Evolutionary conservation across 306 rosid species (phyloP).

Genomic region (Spatholobus suberectus): DNA sequence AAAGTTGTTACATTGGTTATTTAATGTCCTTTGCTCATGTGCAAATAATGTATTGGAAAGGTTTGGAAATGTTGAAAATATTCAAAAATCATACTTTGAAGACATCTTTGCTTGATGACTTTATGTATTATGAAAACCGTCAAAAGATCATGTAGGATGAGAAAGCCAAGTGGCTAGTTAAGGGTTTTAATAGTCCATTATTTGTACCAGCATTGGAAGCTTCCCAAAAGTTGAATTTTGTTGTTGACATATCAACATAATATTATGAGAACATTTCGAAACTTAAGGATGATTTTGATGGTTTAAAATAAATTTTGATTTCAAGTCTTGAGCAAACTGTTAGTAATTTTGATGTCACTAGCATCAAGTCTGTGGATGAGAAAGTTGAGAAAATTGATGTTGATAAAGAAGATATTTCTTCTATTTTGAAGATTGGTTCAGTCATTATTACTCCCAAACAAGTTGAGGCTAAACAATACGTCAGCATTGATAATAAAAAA

Average conservation of each 20-base stretch:
- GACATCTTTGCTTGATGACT: constrained; percentile 92
- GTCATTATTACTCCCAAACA: constrained; percentile 60
- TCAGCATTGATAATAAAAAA: constrained; percentile 41
- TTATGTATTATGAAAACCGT: constrained; percentile 87
- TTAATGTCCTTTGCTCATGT: constrained; percentile 34
- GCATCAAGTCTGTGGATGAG: constrained; percentile 39
- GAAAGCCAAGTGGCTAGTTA: constrained; percentile 67
- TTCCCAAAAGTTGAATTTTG: constrained; percentile 61
- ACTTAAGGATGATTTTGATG: constrained; percentile 44
- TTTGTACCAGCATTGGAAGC: constrained; percentile 56
- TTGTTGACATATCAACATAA: constrained; percentile 51
- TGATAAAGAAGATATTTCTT: constrained; percentile 50
- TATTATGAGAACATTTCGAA: constrained; percentile 47
- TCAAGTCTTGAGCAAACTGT: constrained; percentile 49
- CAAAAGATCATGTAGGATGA: constrained; percentile 90
- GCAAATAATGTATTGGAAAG: constrained; percentile 79
- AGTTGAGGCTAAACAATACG: constrained; percentile 45
- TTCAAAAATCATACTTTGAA: constrained; percentile 76
- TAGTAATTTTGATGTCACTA: constrained; percentile 34
- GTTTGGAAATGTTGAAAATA: constrained; percentile 83
- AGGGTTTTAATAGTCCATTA: constrained; percentile 58
- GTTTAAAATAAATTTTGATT: constrained; percentile 35
- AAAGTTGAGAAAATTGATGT: constrained; percentile 36
- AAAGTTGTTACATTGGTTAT: not conserved
- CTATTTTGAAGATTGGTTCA: constrained; percentile 69